Percentiles rank a stretch among this genome's conserved stretches.
phyloP scores from a whole-genome alignment of 192 early-diverging fungal genomes.

The Coemansia sp. region DNA sequence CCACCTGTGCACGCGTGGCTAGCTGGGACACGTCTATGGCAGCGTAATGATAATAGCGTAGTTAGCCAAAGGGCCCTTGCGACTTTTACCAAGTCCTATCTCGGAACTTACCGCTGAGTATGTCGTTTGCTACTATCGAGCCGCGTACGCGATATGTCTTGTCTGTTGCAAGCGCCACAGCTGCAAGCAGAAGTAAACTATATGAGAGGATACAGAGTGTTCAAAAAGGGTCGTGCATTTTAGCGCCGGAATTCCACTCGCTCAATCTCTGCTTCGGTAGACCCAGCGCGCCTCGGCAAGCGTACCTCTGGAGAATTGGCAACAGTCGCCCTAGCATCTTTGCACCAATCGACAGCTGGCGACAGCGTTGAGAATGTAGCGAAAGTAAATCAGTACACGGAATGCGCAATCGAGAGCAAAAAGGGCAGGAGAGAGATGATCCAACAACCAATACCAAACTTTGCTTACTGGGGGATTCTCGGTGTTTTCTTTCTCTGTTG shows the following conservation, averaged over 20 bases:
- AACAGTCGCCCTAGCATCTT: slow-evolving; percentile 14
- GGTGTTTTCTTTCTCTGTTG: slow-evolving; percentile 6
- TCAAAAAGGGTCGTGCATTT: neutral
- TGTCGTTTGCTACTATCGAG: slow-evolving; percentile 26
- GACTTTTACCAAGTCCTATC: too few species aligned
- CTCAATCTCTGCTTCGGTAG: neutral
- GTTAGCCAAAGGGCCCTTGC: neutral
- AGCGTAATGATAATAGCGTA: neutral
- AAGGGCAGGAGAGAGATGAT: too few species aligned
- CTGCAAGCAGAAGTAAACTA: slow-evolving; percentile 19
- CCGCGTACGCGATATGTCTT: slow-evolving; percentile 51
- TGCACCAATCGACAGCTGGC: neutral
- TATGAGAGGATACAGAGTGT: neutral
- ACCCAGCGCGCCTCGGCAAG: neutral
- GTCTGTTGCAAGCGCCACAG: slow-evolving; percentile 8
- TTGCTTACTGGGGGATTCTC: too few species aligned
- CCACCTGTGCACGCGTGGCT: slow-evolving; percentile 15
- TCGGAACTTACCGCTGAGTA: slow-evolving; percentile 10
- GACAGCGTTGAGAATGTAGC: too few species aligned
- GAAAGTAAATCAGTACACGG: too few species aligned
- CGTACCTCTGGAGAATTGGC: slow-evolving; percentile 40
- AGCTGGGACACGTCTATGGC: slow-evolving; percentile 23
- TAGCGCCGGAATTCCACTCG: neutral
- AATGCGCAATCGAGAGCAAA: neutral
- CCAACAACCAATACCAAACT: too few species aligned